Conservation (phyloP, 1,284 basidiomycete genomes). For the Meira miltonrushii region DNA sequence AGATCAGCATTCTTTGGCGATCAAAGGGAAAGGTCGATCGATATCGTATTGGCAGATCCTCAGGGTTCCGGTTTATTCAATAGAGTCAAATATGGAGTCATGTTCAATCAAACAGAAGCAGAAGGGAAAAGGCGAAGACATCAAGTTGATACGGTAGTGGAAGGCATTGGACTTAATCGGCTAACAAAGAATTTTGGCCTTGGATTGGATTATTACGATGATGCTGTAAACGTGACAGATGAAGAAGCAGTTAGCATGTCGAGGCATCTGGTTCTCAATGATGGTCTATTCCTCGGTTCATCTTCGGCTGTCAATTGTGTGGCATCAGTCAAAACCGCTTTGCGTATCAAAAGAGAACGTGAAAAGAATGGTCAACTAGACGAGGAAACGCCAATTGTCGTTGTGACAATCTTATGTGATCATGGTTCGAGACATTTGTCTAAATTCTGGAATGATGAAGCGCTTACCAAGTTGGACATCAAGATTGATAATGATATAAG, state of each 20-base stretch:
- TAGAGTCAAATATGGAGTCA: constrained; percentile 70
- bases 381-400: constrained; percentile 22
- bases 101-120: constrained; percentile 84
- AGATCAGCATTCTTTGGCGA: not conserved
- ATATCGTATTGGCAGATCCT: constrained; percentile 72
- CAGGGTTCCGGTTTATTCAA: constrained; percentile 93
- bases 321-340: constrained; percentile 62
- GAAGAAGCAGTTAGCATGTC: constrained; percentile 49
- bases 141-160: constrained; percentile 59
- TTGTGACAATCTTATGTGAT: constrained; percentile 50
- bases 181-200: constrained; percentile 45
- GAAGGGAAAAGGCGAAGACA: constrained; percentile 92
- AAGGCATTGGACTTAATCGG: constrained; percentile 63
- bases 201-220: constrained; percentile 41
- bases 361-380: not conserved
- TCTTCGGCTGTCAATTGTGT: constrained; percentile 94
- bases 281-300: constrained; percentile 91
- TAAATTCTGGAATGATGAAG: constrained; percentile 46
- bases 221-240: constrained; percentile 42
- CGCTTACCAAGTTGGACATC: constrained; percentile 26
- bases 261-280: constrained; percentile 56
- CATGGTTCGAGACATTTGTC: constrained; percentile 46
- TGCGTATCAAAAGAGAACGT: constrained; percentile 30
- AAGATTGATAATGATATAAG: constrained; percentile 36
- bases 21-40: constrained; percentile 8